These are phyloP conservation scores for Tetrahymena malaccensis DNA, from an alignment of 73 alveolate species.

Conservation along the genomic window DNA sequence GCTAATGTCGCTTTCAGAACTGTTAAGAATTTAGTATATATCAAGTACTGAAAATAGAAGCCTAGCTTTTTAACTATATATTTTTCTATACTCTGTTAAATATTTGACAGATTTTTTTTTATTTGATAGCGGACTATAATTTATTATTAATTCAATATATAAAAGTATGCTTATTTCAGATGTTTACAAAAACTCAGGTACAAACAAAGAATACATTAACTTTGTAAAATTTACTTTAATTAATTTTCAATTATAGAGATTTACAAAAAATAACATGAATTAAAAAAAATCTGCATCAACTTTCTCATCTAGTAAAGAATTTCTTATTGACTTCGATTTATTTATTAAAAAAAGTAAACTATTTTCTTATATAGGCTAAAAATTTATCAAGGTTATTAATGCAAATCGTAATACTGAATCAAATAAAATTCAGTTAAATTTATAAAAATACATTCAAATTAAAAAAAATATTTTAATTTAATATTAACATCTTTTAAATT, in stretches of 20 bases:
- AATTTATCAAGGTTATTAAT: too few relatives aligned
- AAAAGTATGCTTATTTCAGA: neutral
- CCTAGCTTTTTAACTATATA: neutral
- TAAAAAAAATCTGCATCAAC: neutral
- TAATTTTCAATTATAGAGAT: neutral
- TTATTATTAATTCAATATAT: neutral
- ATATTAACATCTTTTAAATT: too few relatives aligned
- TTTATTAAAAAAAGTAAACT: too few relatives aligned
- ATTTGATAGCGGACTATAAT: neutral
- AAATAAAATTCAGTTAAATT: too few relatives aligned
- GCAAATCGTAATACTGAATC: too few relatives aligned
- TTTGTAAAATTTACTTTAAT: neutral
- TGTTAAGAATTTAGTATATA: too few relatives aligned
- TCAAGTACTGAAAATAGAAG: neutral
- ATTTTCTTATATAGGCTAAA: too few relatives aligned
- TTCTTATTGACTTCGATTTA: neutral
- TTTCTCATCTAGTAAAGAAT: neutral
- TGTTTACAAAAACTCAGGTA: neutral
- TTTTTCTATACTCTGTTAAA: neutral
- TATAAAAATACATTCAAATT: too few relatives aligned
- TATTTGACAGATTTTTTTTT: neutral
- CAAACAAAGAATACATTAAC: neutral
- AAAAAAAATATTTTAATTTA: too few relatives aligned
- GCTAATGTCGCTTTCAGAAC: neutral
- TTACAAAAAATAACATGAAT: neutral